phyloP scores from a whole-genome alignment of 768 basidiomycete genomes.

The Termitomyces sp. region DNA sequence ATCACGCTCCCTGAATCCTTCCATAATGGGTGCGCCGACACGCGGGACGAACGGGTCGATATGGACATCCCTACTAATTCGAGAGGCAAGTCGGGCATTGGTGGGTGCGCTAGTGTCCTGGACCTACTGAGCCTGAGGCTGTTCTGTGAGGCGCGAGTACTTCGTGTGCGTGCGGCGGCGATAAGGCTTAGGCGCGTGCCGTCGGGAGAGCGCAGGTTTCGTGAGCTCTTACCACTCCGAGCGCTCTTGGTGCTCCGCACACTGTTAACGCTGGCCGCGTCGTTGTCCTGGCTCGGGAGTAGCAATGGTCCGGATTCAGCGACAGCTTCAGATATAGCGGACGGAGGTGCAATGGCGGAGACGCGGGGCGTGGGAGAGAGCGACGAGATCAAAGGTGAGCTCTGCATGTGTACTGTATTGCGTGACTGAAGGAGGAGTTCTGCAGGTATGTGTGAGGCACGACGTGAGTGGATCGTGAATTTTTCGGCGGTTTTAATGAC shows the following conservation, averaged over 20 bases:
- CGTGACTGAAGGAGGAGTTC: slow-evolving; percentile 10
- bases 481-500: slow-evolving; percentile 45
- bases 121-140: slow-evolving; percentile 55
- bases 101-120: slow-evolving; percentile 22
- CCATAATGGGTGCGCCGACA: slow-evolving; percentile 6
- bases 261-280: slow-evolving; percentile 34
- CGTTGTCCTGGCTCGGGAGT: slow-evolving; percentile 24
- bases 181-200: slow-evolving; percentile 34
- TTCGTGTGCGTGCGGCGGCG: slow-evolving; percentile 61
- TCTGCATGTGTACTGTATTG: slow-evolving; percentile 10
- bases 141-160: slow-evolving; percentile 57
- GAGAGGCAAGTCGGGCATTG: slow-evolving; percentile 26
- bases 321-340: not conserved
- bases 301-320: not conserved
- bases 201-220: slow-evolving; percentile 21
- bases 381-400: slow-evolving; percentile 12
- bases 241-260: slow-evolving; percentile 28
- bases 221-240: slow-evolving; percentile 28
- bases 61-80: slow-evolving; percentile 6
- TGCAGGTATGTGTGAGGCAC: slow-evolving; percentile 10
- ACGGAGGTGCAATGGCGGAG: slow-evolving; percentile 4
- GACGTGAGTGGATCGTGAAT: slow-evolving; percentile 28
- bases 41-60: slow-evolving; percentile 1
- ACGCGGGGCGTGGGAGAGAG: slow-evolving; percentile 13
- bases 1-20: slow-evolving; percentile 2